Percentiles rank a stretch among this genome's conserved stretches.
Conservation (phyloP, 192 early-diverging fungal species). For the Backusella liffmaniae region DNA sequence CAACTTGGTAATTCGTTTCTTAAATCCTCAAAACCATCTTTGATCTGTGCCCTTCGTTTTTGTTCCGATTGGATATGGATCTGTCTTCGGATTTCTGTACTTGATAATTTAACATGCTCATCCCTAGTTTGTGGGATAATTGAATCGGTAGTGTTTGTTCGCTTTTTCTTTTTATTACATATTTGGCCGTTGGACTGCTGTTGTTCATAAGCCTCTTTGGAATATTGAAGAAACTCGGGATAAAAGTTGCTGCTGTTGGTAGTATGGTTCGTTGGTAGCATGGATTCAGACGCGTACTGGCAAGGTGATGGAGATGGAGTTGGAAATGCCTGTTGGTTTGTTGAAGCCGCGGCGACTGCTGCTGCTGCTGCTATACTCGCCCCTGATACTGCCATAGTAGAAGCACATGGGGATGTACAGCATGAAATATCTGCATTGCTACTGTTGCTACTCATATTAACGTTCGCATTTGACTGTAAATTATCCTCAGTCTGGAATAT, state of each 20-base stretch:
- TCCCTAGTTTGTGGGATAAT: not conserved
- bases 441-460: not conserved
- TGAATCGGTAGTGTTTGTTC: conserved; percentile 6
- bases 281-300: conserved; percentile 4
- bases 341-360: not conserved
- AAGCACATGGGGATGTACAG: conserved; percentile 13
- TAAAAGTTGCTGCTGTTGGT: conserved; percentile 4
- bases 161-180: not conserved
- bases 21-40: conserved; percentile 42
- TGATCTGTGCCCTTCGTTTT: conserved; percentile 34
- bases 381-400: not conserved
- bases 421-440: conserved; percentile 8
- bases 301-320: conserved; percentile 1
- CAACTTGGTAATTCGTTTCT: conserved; percentile 34
- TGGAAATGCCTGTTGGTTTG: conserved; percentile 11
- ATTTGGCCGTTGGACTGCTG: conserved; percentile 2
- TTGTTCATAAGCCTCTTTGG: conserved; percentile 26
- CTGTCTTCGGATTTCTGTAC: conserved; percentile 26
- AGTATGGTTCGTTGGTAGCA: not conserved
- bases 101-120: not conserved
- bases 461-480: not conserved
- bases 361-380: not conserved
- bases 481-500: not conserved
- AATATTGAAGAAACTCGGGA: conserved; percentile 29
- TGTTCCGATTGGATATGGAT: conserved; percentile 38